phyloP scores from a whole-genome alignment of 805 yeast genomes.

The Starmerella riodocensis region DNA sequence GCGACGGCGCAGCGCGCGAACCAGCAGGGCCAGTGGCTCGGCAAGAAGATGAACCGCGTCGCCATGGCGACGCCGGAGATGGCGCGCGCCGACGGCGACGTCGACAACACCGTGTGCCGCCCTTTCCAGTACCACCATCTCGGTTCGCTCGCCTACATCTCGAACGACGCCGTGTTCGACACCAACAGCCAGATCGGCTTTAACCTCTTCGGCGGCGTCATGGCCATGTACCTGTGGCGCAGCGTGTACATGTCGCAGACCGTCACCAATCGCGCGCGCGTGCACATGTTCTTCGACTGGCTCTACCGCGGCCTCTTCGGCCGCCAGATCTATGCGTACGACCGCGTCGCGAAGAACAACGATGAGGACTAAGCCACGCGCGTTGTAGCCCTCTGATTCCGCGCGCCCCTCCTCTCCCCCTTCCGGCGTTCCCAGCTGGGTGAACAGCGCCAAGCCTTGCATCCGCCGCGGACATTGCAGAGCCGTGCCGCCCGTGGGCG shows the following conservation, averaged over 20 bases:
- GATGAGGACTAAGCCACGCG: background rate
- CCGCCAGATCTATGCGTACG: slow-evolving; percentile 25
- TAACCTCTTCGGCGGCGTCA: slow-evolving; percentile 48
- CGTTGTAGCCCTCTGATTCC: too few relatives aligned
- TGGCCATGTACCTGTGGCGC: slow-evolving; percentile 66
- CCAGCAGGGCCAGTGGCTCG: slow-evolving; percentile 57
- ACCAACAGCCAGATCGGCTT: slow-evolving; percentile 36
- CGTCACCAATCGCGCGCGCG: slow-evolving; percentile 51
- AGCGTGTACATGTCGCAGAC: slow-evolving; percentile 56
- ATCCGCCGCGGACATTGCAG: too few relatives aligned
- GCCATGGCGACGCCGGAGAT: slow-evolving; percentile 26
- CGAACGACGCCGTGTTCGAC: slow-evolving; percentile 60
- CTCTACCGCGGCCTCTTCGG: slow-evolving; percentile 38
- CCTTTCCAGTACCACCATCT: slow-evolving; percentile 53
- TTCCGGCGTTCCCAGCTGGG: too few relatives aligned
- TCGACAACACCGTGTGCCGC: slow-evolving; percentile 41
- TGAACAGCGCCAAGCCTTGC: too few relatives aligned
- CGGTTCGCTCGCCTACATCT: slow-evolving; percentile 56
- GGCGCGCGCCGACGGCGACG: slow-evolving; percentile 34
- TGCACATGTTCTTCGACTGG: slow-evolving; percentile 55
- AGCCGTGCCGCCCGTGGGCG: too few relatives aligned
- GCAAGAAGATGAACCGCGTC: slow-evolving; percentile 43
- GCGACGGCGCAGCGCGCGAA: slow-evolving; percentile 65
- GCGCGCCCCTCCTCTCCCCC: too few relatives aligned
- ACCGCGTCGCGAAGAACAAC: slow-evolving; percentile 15